Percentiles rank a stretch among this genome's conserved stretches.
Evolutionary conservation across 805 yeast species (phyloP).

Genomic region (Ogataea methanolica): DNA sequence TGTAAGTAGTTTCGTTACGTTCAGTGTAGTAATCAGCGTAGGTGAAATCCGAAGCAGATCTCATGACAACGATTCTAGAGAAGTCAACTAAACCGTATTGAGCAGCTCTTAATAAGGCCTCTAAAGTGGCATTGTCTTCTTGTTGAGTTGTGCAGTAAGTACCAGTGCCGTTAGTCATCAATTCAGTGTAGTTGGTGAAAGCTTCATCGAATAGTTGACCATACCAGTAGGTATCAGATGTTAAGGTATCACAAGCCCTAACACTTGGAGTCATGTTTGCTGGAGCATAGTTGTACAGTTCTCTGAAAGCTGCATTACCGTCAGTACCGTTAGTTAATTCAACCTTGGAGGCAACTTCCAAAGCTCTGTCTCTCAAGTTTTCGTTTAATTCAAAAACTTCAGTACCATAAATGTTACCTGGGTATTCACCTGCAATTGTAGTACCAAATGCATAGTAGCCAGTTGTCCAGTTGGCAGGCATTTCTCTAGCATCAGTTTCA

Average conservation of each 20-base stretch:
- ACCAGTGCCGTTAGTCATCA: conserved; percentile 57
- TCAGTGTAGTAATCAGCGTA: conserved; percentile 23
- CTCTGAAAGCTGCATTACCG: conserved; percentile 41
- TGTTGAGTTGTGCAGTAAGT: conserved; percentile 59
- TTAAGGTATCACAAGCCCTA: conserved; percentile 53
- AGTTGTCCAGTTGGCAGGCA: conserved; percentile 50
- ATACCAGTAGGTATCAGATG: conserved; percentile 57
- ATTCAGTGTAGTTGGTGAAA: conserved; percentile 40
- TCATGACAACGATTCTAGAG: conserved; percentile 52
- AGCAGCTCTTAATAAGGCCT: conserved; percentile 51
- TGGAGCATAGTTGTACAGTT: conserved; percentile 43
- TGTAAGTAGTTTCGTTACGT: conserved; percentile 41
- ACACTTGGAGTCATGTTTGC: conserved; percentile 45
- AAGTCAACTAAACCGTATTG: conserved; percentile 52
- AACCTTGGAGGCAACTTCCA: conserved; percentile 44
- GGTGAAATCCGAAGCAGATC: conserved; percentile 63
- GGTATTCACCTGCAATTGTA: conserved; percentile 43
- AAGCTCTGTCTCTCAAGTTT: conserved; percentile 53
- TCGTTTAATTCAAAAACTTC: conserved; percentile 62
- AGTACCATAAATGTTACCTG: conserved; percentile 54
- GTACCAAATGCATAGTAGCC: conserved; percentile 59
- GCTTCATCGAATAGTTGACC: conserved; percentile 49
- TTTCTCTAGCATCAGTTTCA: conserved; percentile 49
- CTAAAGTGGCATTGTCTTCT: conserved; percentile 65
- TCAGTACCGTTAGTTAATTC: conserved; percentile 41